phyloP scores from a whole-genome alignment of 768 basidiomycete species.

The Amanita inopinata region DNA sequence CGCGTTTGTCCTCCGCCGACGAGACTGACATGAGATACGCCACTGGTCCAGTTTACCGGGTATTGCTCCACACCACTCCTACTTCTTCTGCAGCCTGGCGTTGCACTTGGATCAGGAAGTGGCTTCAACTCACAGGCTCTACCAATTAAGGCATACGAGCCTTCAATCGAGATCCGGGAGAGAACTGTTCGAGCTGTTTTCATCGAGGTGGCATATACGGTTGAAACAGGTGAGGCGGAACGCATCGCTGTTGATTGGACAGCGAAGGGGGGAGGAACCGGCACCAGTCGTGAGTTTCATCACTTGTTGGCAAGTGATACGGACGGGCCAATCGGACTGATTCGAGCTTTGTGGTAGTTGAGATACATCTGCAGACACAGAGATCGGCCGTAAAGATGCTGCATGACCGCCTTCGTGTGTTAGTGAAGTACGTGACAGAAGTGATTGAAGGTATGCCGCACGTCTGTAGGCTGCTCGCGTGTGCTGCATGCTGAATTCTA shows the following conservation, averaged over 20 bases:
- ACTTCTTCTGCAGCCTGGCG: slow-evolving; percentile 58
- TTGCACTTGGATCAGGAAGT: slow-evolving; percentile 31
- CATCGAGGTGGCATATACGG: slow-evolving; percentile 75
- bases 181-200: slow-evolving; percentile 70
- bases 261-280: slow-evolving; percentile 75
- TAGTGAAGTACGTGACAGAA: slow-evolving; percentile 79
- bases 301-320: slow-evolving; percentile 1
- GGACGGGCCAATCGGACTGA: slow-evolving; percentile 4
- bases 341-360: slow-evolving; percentile 43
- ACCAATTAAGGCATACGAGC: slow-evolving; percentile 91
- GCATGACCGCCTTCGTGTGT: slow-evolving; percentile 76
- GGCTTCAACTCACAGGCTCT: slow-evolving; percentile 63
- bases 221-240: slow-evolving; percentile 98
- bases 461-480: slow-evolving; percentile 5
- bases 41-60: slow-evolving; percentile 53
- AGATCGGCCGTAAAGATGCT: slow-evolving; percentile 96
- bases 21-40: slow-evolving; percentile 4
- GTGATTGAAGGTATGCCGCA: slow-evolving; percentile 57
- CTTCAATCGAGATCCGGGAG: slow-evolving; percentile 77
- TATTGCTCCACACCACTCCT: slow-evolving; percentile 88
- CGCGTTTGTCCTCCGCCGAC: slow-evolving; percentile 5
- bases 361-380: slow-evolving; percentile 85
- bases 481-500: slow-evolving; percentile 4
- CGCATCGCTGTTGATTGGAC: slow-evolving; percentile 98
- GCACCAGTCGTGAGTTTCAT: slow-evolving; percentile 58